Evolutionary conservation across 345 rosid species (phyloP).

Genomic region (Sonneratia alba): DNA sequence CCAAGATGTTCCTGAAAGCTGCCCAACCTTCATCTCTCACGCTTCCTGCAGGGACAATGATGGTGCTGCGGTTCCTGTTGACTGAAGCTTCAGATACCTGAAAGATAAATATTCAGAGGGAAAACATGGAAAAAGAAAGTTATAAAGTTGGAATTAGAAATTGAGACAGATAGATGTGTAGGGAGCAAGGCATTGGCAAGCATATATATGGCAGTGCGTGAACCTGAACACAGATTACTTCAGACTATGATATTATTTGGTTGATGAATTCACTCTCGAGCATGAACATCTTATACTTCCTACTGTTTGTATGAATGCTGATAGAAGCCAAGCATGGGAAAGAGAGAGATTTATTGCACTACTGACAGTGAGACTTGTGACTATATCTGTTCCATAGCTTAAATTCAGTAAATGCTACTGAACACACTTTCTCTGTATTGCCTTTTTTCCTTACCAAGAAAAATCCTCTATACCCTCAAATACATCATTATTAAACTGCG

Average conservation of each 20-base stretch:
- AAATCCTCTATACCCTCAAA: neutral
- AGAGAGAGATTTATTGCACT: neutral
- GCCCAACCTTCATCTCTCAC: constrained; percentile 93
- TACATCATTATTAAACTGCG: neutral
- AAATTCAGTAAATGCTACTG: neutral
- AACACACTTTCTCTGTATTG: neutral
- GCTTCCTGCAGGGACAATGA: constrained; percentile 90
- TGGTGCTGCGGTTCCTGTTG: constrained; percentile 90
- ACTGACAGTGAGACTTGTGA: neutral
- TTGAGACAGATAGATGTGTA: neutral
- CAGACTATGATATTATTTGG: neutral
- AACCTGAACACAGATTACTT: neutral
- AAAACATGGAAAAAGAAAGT: neutral
- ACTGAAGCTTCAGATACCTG: constrained; percentile 98
- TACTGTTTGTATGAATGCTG: neutral
- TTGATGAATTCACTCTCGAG: neutral
- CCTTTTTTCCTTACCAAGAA: neutral
- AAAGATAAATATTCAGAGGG: neutral
- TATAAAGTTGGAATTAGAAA: too few relatives aligned
- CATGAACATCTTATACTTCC: neutral
- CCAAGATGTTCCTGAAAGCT: constrained; percentile 85
- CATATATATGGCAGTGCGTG: neutral
- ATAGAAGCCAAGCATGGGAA: neutral
- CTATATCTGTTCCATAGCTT: neutral
- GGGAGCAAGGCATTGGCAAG: neutral